These are phyloP conservation scores for Gastrolobium bilobum DNA, from an alignment of 306 rosid species.

Conservation along the genomic window DNA sequence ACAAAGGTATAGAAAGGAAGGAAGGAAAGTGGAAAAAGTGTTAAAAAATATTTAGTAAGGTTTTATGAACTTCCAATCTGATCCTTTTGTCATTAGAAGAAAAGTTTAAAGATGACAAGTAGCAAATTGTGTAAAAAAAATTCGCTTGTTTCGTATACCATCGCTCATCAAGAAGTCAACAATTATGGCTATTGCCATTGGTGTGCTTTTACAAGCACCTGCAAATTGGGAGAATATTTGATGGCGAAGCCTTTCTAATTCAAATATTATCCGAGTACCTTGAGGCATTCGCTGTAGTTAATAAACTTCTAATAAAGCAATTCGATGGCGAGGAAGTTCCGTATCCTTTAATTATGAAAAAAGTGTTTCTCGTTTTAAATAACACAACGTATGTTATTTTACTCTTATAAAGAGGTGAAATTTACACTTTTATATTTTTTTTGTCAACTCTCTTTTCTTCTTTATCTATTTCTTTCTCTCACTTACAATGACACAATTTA, in stretches of 20 bases:
- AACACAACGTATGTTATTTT: no score
- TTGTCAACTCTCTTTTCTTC: no score
- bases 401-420: no score
- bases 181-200: background rate
- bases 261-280: background rate
- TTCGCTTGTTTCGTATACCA: background rate
- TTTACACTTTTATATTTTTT: no score
- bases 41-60: background rate
- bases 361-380: no score
- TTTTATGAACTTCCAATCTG: background rate
- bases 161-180: background rate
- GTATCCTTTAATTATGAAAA: no score
- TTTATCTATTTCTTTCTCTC: no score
- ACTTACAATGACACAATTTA: no score
- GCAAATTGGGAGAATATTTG: background rate
- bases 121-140: background rate
- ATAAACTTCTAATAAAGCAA: background rate
- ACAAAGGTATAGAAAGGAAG: background rate
- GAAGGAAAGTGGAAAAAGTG: constrained; percentile 12
- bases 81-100: background rate
- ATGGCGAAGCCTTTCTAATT: background rate
- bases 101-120: background rate
- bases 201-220: background rate
- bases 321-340: no score
- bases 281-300: background rate